These are phyloP conservation scores for Petrea volubilis DNA, from an alignment of 257 asterid genomes.

Conservation along the genomic window DNA sequence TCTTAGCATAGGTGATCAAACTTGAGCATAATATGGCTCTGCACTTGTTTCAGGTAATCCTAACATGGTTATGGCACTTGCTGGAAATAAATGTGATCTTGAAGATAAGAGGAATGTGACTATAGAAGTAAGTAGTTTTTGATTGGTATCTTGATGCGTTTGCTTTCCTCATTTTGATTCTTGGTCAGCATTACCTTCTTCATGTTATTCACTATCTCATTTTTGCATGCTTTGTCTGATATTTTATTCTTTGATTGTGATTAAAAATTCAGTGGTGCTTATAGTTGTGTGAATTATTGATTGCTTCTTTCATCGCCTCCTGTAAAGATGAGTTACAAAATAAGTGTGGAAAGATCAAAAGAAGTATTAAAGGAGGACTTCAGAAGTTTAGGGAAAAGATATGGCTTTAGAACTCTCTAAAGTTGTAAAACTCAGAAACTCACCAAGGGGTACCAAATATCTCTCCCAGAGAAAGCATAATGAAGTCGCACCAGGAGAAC, in stretches of 20 bases:
- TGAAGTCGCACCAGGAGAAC: background rate
- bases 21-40: background rate
- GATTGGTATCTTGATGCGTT: background rate
- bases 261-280: background rate
- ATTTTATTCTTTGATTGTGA: background rate
- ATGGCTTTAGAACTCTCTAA: background rate
- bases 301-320: background rate
- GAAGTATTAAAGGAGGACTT: background rate
- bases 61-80: slow-evolving; percentile 89
- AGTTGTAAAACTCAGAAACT: background rate
- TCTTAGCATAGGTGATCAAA: slow-evolving; percentile 10
- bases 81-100: slow-evolving; percentile 91
- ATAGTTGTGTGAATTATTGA: background rate
- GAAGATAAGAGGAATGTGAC: slow-evolving; percentile 83
- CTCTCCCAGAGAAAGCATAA: background rate
- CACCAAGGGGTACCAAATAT: background rate
- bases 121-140: slow-evolving; percentile 62
- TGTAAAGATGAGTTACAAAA: background rate
- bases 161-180: slow-evolving; percentile 8
- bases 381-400: background rate
- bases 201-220: slow-evolving; percentile 7
- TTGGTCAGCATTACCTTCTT: background rate
- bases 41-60: slow-evolving; percentile 64
- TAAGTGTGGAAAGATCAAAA: background rate
- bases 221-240: slow-evolving; percentile 9